These are phyloP conservation scores for Kodamaea kakaduensis DNA, from an alignment of 805 yeast species.

Conservation along the genomic window DNA sequence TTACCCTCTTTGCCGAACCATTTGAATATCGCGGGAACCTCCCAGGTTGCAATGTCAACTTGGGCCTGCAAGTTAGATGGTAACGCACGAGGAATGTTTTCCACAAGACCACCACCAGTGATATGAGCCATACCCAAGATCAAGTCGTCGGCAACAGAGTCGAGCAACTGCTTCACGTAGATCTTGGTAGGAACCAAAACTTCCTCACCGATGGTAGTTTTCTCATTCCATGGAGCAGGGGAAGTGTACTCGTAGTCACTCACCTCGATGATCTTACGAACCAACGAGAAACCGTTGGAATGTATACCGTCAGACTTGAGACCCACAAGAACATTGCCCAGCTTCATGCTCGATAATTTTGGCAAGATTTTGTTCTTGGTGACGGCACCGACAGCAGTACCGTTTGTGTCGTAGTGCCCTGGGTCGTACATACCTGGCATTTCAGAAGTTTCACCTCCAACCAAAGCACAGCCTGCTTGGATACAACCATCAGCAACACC, in stretches of 20 bases:
- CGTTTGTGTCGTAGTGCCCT: slow-evolving; percentile 96
- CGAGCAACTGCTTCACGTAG: slow-evolving; percentile 86
- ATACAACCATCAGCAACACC: slow-evolving; percentile 98
- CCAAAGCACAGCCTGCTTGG: slow-evolving; percentile 92
- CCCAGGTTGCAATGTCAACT: slow-evolving; percentile 77
- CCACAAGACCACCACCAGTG: slow-evolving; percentile 97
- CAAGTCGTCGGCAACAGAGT: slow-evolving; percentile 61
- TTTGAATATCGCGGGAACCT: slow-evolving; percentile 82
- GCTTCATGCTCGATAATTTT: slow-evolving; percentile 56
- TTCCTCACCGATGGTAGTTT: slow-evolving; percentile 77
- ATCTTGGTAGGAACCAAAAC: slow-evolving; percentile 87
- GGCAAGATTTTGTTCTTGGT: slow-evolving; percentile 73
- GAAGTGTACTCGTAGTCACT: slow-evolving; percentile 64
- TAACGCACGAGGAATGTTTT: slow-evolving; percentile 91
- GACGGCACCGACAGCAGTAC: slow-evolving; percentile 98
- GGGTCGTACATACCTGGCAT: slow-evolving; percentile 98
- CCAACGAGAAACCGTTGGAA: slow-evolving; percentile 93
- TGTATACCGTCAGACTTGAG: slow-evolving; percentile 90
- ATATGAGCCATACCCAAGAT: slow-evolving; percentile 91
- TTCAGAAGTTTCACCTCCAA: slow-evolving; percentile 98
- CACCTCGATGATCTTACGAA: slow-evolving; percentile 84
- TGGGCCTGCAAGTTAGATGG: slow-evolving; percentile 77
- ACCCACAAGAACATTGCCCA: slow-evolving; percentile 83
- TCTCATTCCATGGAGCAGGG: slow-evolving; percentile 74
- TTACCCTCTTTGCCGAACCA: slow-evolving; percentile 93